A percentile compares a stretch with the other conserved stretches of the same genome.
phyloP scores from a whole-genome alignment of 2,329 filamentous ascomycete species.

The Alternaria brassicicola region DNA sequence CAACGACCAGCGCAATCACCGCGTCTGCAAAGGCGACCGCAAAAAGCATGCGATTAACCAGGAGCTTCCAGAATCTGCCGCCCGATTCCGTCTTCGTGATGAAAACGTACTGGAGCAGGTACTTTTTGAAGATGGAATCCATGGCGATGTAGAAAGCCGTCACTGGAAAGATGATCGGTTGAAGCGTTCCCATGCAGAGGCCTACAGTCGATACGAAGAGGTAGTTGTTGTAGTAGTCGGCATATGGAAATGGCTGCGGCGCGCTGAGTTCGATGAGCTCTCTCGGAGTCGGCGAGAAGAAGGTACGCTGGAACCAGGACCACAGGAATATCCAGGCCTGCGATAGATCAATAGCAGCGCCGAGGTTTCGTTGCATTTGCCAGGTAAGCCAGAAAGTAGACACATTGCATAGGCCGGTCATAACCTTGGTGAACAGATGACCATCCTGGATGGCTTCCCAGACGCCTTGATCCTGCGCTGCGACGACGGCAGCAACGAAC shows the following conservation, averaged over 20 bases:
- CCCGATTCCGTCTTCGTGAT: constrained; percentile 96
- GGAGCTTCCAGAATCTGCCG: constrained; percentile 85
- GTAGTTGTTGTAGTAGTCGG: constrained; percentile 97
- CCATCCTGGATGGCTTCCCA: constrained; percentile 71
- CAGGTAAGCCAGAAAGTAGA: constrained; percentile 91
- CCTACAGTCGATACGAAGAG: constrained; percentile 90
- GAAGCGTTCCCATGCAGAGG: constrained; percentile 80
- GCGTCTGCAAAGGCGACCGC: constrained; percentile 77
- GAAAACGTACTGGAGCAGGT: constrained; percentile 82
- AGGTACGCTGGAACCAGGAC: constrained; percentile 79
- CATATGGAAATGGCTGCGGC: constrained; percentile 90
- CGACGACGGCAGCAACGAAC: constrained; percentile 72
- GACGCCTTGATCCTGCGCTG: constrained; percentile 58
- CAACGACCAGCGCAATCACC: constrained; percentile 77
- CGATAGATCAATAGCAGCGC: constrained; percentile 78
- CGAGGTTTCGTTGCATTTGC: constrained; percentile 88
- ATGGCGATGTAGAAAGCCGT: constrained; percentile 87
- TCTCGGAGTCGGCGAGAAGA: constrained; percentile 84
- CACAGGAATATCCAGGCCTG: constrained; percentile 82
- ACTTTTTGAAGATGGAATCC: constrained; percentile 91
- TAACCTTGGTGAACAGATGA: constrained; percentile 68
- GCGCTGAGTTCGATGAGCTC: constrained; percentile 92
- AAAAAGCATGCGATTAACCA: constrained; percentile 92
- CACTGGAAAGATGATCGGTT: constrained; percentile 84
- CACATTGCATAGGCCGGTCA: constrained; percentile 77